Percentiles rank a stretch among this genome's conserved stretches.
Evolutionary conservation across 2,329 filamentous ascomycete species (phyloP).

Genomic region (Colletotrichum spaethianum): DNA sequence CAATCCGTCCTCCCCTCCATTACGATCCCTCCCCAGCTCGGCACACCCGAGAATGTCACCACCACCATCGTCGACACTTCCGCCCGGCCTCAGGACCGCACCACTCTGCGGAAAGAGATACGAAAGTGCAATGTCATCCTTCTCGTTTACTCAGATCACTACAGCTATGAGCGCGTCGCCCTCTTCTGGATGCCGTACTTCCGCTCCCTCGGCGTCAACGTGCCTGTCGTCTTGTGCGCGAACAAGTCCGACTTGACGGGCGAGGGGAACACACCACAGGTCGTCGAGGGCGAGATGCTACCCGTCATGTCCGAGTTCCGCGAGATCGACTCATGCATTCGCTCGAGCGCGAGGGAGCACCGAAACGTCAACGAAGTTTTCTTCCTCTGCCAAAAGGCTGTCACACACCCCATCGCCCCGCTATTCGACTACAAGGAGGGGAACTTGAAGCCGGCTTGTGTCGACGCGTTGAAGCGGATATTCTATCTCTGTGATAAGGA

Average conservation of each 20-base stretch:
- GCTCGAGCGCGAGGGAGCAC: conserved; percentile 92
- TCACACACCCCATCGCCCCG: conserved; percentile 96
- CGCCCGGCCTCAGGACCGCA: conserved; percentile 92
- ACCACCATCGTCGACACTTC: conserved; percentile 99
- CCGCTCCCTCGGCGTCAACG: conserved; percentile 96
- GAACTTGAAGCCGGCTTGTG: conserved; percentile 87
- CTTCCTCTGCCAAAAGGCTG: conserved; percentile 97
- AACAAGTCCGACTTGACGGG: conserved; percentile 94
- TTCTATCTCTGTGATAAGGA: conserved; percentile 98
- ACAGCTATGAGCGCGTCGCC: conserved; percentile 97
- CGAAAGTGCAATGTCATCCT: conserved; percentile 97
- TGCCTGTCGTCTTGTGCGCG: conserved; percentile 95
- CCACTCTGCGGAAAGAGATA: conserved; percentile 91
- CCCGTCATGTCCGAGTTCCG: conserved; percentile 99
- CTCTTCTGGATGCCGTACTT: conserved; percentile 99
- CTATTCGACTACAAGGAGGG: conserved; percentile 97
- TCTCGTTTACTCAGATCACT: conserved; percentile 97
- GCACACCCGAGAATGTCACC: conserved; percentile 95
- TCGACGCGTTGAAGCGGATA: conserved; percentile 88
- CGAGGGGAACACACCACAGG: conserved; percentile 83
- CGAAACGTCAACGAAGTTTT: conserved; percentile 97
- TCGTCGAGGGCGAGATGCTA: conserved; percentile 97
- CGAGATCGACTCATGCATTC: conserved; percentile 97
- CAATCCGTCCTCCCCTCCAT: conserved; percentile 95
- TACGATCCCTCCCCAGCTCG: conserved; percentile 92